Conservation (phyloP, 805 yeast species). For the Candida tammaniensis region DNA sequence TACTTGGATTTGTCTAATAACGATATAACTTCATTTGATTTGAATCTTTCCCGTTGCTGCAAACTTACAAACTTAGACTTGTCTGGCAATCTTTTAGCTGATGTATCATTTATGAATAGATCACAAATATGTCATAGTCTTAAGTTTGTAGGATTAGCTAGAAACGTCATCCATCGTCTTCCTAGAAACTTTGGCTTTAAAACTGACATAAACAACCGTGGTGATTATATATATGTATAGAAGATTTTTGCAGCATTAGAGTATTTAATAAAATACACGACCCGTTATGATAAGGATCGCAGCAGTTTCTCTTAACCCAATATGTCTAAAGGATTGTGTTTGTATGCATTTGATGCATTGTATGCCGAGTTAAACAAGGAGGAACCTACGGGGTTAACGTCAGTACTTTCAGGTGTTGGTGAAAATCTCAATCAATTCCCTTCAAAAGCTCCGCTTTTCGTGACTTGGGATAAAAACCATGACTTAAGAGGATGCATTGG, state of each 20-base stretch:
- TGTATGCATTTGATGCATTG: constrained; percentile 36
- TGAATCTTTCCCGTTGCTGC: too few relatives aligned
- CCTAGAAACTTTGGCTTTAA: too few relatives aligned
- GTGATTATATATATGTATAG: too few relatives aligned
- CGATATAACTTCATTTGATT: constrained; percentile 13
- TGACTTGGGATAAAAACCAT: constrained; percentile 72
- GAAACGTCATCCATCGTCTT: constrained; percentile 1
- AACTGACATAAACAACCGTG: too few relatives aligned
- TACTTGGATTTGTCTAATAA: constrained; percentile 25
- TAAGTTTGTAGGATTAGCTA: constrained; percentile 1
- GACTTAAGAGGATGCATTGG: constrained; percentile 90
- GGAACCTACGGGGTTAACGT: constrained; percentile 13
- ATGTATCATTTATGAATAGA: constrained; percentile 2
- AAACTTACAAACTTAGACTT: constrained; percentile 19
- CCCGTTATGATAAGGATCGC: background rate
- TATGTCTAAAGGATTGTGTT: constrained; percentile 36
- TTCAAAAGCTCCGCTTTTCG: constrained; percentile 61
- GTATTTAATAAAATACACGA: background rate
- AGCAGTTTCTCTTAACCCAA: background rate
- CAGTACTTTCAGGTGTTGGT: constrained; percentile 12
- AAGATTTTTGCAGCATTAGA: background rate
- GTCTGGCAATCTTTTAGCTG: constrained; percentile 11
- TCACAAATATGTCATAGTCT: background rate
- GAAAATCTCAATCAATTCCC: constrained; percentile 17
- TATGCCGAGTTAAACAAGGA: constrained; percentile 18